These are phyloP conservation scores for Durio zibethinus DNA, from an alignment of 345 rosid genomes.

Conservation along the genomic window DNA sequence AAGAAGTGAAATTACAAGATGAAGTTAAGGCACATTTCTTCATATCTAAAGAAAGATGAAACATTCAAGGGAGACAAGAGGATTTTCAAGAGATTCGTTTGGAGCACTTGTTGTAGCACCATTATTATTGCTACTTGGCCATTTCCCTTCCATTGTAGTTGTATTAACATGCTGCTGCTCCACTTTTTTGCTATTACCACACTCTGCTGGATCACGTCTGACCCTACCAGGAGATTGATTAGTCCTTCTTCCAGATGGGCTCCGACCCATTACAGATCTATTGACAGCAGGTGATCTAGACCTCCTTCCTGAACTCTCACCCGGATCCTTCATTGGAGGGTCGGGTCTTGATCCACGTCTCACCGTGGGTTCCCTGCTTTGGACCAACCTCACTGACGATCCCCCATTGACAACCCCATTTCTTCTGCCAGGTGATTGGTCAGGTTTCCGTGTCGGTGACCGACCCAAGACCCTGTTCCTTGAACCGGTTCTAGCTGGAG, in stretches of 20 bases:
- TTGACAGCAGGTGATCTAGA: slow-evolving; percentile 63
- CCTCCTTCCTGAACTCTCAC: slow-evolving; percentile 62
- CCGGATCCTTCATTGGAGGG: slow-evolving; percentile 47
- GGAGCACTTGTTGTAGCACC: slow-evolving; percentile 14
- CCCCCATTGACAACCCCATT: slow-evolving; percentile 14
- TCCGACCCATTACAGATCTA: slow-evolving; percentile 57
- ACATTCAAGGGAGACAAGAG: slow-evolving; percentile 82
- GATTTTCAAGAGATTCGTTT: slow-evolving; percentile 76
- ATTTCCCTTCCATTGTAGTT: slow-evolving; percentile 12
- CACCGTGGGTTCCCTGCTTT: slow-evolving; percentile 26
- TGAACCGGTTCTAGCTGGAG: slow-evolving; percentile 48
- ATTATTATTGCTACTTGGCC: slow-evolving; percentile 12
- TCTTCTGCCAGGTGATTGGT: slow-evolving; percentile 50
- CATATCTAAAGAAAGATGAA: slow-evolving; percentile 66
- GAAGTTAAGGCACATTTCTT: not conserved
- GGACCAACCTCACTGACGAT: slow-evolving; percentile 29
- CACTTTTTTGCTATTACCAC: not conserved
- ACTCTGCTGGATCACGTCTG: slow-evolving; percentile 31
- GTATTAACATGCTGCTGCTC: not conserved
- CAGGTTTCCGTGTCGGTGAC: slow-evolving; percentile 48
- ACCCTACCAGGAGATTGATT: slow-evolving; percentile 66
- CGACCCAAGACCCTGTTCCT: slow-evolving; percentile 38
- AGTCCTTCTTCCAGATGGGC: slow-evolving; percentile 42
- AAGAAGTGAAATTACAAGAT: not conserved
- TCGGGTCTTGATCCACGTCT: slow-evolving; percentile 34